phyloP scores from a whole-genome alignment of 169 alveolate species.

The Condylostoma magnum region DNA sequence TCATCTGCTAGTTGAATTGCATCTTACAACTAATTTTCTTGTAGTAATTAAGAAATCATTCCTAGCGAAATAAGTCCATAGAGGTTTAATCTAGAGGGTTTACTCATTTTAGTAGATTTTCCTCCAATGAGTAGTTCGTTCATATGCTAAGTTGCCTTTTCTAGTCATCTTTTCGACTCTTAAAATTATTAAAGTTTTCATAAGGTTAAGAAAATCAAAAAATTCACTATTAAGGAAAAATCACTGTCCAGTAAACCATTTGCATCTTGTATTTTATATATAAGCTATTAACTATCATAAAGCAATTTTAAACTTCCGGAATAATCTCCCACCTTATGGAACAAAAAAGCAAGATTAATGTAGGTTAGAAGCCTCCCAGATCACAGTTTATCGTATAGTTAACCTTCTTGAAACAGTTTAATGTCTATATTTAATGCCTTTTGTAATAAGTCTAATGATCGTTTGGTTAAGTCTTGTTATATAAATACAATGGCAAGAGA shows the following conservation, averaged over 20 bases:
- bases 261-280: background rate
- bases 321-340: background rate
- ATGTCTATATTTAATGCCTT: slow-evolving; percentile 18
- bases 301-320: slow-evolving; percentile 22
- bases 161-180: slow-evolving; percentile 4
- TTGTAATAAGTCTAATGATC: background rate
- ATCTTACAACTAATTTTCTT: too few relatives aligned
- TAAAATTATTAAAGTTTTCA: background rate
- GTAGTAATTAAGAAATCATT: too few relatives aligned
- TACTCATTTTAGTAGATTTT: background rate
- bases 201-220: background rate
- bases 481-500: slow-evolving; percentile 10
- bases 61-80: slow-evolving; percentile 17
- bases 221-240: background rate
- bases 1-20: too few relatives aligned
- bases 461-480: background rate
- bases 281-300: slow-evolving; percentile 20
- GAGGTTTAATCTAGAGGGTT: background rate
- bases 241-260: background rate
- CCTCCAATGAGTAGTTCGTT: slow-evolving; percentile 1
- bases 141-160: background rate
- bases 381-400: background rate
- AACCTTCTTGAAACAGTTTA: background rate
- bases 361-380: slow-evolving; percentile 14
- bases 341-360: background rate